These are phyloP conservation scores for Cinnamomum chago DNA, from an alignment of 164 flowering plant species.

Conservation along the genomic window DNA sequence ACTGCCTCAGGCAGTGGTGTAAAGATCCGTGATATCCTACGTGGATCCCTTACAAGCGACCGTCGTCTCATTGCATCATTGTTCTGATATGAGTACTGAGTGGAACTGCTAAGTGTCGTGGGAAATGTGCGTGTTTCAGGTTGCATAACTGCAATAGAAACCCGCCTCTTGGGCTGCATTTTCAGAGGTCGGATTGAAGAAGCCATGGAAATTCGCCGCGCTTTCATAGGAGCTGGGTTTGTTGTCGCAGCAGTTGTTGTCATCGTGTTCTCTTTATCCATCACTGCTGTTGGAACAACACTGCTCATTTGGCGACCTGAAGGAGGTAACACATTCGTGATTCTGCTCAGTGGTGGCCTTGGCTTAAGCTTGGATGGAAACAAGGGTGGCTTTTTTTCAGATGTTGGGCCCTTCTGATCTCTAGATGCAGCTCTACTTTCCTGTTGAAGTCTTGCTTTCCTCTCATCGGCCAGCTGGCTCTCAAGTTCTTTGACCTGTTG, in stretches of 20 bases:
- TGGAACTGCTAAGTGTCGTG: slow-evolving; percentile 25
- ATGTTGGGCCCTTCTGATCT: slow-evolving; percentile 22
- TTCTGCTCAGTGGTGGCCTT: slow-evolving; percentile 64
- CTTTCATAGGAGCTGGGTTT: slow-evolving; percentile 25
- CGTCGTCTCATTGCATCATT: slow-evolving; percentile 28
- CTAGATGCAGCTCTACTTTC: slow-evolving; percentile 57
- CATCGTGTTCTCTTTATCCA: slow-evolving; percentile 48
- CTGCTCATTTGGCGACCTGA: slow-evolving; percentile 14
- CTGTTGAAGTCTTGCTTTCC: slow-evolving; percentile 63
- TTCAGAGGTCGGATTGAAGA: slow-evolving; percentile 38
- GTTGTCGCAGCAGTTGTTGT: slow-evolving; percentile 9
- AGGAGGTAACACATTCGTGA: slow-evolving; percentile 55
- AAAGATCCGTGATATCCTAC: slow-evolving; percentile 44
- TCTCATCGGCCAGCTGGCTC: slow-evolving; percentile 73
- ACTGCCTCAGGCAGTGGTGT: slow-evolving; percentile 43
- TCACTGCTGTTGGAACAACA: slow-evolving; percentile 16
- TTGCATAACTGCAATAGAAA: slow-evolving; percentile 62
- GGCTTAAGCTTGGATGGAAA: slow-evolving; percentile 35
- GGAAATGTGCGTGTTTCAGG: slow-evolving; percentile 20
- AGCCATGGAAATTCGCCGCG: slow-evolving; percentile 59
- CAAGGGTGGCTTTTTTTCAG: slow-evolving; percentile 70
- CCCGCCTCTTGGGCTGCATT: slow-evolving; percentile 55
- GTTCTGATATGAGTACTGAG: slow-evolving; percentile 20
- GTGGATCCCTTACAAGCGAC: slow-evolving; percentile 50
- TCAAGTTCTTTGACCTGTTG: slow-evolving; percentile 77